Evolutionary conservation across 768 basidiomycete species (phyloP).

Genomic region (Tubosaeta brunneosetosa): DNA sequence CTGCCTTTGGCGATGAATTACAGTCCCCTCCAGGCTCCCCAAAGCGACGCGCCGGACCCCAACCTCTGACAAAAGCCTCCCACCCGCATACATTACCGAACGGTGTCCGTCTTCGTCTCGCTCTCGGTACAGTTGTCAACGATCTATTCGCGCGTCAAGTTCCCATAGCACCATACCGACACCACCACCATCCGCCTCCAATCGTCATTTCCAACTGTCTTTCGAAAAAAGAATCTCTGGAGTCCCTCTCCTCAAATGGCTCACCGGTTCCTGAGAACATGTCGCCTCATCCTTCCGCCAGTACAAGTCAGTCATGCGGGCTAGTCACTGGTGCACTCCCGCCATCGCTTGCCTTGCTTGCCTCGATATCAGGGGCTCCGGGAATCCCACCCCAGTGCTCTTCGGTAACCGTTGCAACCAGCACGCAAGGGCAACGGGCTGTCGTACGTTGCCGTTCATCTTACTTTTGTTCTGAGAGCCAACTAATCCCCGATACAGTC

Average conservation of each 20-base stretch:
- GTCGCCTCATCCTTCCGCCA: slow-evolving; percentile 24
- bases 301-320: slow-evolving; percentile 17
- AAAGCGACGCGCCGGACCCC: slow-evolving; percentile 26
- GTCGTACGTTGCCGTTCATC: slow-evolving; percentile 9
- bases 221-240: slow-evolving; percentile 24
- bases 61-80: slow-evolving; percentile 24
- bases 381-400: slow-evolving; percentile 1
- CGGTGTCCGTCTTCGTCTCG: slow-evolving; percentile 73
- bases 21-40: slow-evolving; percentile 52
- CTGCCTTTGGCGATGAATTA: slow-evolving; percentile 44
- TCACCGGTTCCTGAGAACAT: slow-evolving; percentile 22
- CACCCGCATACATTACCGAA: slow-evolving; percentile 70
- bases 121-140: slow-evolving; percentile 72
- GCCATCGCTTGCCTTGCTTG: slow-evolving; percentile 27
- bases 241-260: slow-evolving; percentile 15
- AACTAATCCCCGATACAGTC: slow-evolving; percentile 5
- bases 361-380: slow-evolving; percentile 25
- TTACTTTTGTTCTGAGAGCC: background rate
- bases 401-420: slow-evolving; percentile 2
- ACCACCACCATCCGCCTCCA: slow-evolving; percentile 33
- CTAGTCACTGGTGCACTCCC: slow-evolving; percentile 19
- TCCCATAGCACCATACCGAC: slow-evolving; percentile 37
- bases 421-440: slow-evolving; percentile 8
- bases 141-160: slow-evolving; percentile 75
- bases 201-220: slow-evolving; percentile 27